These are phyloP conservation scores for Ceratocystis colombiana DNA, from an alignment of 2,329 filamentous ascomycete species.

Conservation along the genomic window DNA sequence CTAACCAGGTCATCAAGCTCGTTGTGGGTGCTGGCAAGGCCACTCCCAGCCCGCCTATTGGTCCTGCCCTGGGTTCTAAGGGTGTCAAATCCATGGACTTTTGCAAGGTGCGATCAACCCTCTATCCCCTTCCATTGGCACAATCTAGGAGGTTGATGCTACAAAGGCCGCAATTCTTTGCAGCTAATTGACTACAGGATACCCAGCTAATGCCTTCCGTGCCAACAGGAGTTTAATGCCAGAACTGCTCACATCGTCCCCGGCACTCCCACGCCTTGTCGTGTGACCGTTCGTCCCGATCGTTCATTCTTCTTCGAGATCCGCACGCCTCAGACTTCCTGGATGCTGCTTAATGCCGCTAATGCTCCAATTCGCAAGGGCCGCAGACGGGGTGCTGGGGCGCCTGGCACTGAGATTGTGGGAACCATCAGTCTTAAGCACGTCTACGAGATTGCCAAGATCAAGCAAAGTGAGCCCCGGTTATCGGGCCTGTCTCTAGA, in stretches of 20 bases:
- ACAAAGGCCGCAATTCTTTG: background rate
- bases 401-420: conserved; percentile 65
- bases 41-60: conserved; percentile 87
- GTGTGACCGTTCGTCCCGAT: conserved; percentile 85
- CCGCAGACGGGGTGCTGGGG: conserved; percentile 65
- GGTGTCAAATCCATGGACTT: conserved; percentile 99
- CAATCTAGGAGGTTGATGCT: background rate
- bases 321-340: conserved; percentile 88
- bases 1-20: conserved; percentile 82
- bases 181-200: background rate
- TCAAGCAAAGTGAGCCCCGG: conserved; percentile 72
- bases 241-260: conserved; percentile 72
- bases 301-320: conserved; percentile 88
- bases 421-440: conserved; percentile 88
- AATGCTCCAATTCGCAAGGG: conserved; percentile 65
- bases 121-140: background rate
- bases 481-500: conserved; percentile 61
- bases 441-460: conserved; percentile 93
- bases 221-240: conserved; percentile 82
- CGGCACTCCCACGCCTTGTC: conserved; percentile 80
- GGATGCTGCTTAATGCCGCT: conserved; percentile 74
- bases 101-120: conserved; percentile 62
- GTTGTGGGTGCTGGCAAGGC: conserved; percentile 95
- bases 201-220: conserved; percentile 14
- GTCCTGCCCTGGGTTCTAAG: conserved; percentile 90